These are phyloP conservation scores for Nemania bipapillata DNA, from an alignment of 2,329 filamentous ascomycete species.

Conservation along the genomic window DNA sequence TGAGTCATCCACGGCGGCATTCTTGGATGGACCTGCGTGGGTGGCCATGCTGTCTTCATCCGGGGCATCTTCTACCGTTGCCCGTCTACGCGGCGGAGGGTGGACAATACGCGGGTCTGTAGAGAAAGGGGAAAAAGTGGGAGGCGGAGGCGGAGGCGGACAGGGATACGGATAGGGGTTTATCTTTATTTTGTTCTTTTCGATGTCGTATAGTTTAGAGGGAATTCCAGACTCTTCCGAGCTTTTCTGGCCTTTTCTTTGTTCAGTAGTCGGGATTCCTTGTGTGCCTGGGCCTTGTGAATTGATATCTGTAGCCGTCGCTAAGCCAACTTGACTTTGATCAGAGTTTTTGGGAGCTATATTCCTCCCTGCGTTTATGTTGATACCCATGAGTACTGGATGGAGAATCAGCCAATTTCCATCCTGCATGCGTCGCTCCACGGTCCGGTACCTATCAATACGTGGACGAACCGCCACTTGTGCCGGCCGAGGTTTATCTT, in stretches of 20 bases:
- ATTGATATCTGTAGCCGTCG: neutral
- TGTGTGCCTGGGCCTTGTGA: neutral
- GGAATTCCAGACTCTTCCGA: neutral
- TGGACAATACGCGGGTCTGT: neutral
- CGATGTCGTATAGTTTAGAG: neutral
- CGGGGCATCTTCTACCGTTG: constrained; percentile 16
- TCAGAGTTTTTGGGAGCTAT: neutral
- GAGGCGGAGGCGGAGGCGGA: too few relatives aligned
- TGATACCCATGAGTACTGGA: neutral
- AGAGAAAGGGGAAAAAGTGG: neutral
- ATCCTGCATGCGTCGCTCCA: constrained; percentile 16
- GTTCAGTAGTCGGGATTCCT: neutral
- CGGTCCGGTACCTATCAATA: neutral
- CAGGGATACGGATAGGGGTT: too few relatives aligned
- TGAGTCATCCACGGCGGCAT: neutral
- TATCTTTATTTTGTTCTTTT: neutral
- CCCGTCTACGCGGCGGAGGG: constrained; percentile 1
- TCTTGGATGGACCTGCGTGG: neutral
- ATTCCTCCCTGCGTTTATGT: neutral
- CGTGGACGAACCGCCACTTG: neutral
- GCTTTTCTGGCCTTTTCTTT: neutral
- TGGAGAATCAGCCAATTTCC: constrained; percentile 16
- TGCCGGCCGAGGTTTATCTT: neutral
- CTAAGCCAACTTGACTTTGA: too few relatives aligned
- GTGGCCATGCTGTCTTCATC: neutral